A percentile compares a stretch with the other conserved stretches of the same genome.
Evolutionary conservation across 495 filamentous ascomycete genomes (phyloP).

Genomic region (Annulohypoxylon moriforme): DNA sequence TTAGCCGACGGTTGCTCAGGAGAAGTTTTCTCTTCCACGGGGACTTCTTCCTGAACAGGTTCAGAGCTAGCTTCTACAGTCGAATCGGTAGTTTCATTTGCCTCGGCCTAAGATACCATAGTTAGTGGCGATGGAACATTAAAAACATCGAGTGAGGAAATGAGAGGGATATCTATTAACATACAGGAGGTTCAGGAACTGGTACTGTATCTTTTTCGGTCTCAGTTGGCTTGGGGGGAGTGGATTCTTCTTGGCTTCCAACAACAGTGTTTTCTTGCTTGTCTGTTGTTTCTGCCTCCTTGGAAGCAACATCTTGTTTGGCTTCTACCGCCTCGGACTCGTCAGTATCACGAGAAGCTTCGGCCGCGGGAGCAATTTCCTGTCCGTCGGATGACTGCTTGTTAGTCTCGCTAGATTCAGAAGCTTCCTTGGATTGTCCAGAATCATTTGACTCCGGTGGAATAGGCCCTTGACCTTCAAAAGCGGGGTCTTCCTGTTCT

Average conservation of each 20-base stretch:
- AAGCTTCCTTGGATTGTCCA: background rate
- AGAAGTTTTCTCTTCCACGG: background rate
- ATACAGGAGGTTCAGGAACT: background rate
- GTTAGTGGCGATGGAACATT: background rate
- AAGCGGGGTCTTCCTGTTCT: background rate
- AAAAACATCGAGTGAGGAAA: background rate
- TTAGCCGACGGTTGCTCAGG: background rate
- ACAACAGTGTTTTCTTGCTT: background rate
- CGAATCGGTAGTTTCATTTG: background rate
- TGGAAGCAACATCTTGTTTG: background rate
- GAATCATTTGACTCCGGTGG: background rate
- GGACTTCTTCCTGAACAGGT: background rate
- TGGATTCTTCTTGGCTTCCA: background rate
- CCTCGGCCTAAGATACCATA: background rate
- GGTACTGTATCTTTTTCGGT: background rate
- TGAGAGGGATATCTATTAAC: background rate
- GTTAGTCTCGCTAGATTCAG: background rate
- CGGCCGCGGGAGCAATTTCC: background rate
- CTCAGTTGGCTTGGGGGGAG: background rate
- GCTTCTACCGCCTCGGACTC: background rate
- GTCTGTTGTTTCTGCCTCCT: background rate
- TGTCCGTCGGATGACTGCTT: background rate
- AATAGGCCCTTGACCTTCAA: background rate
- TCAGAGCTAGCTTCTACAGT: background rate
- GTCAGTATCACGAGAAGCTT: background rate